Evolutionary conservation across 345 rosid genomes (phyloP).

Genomic region (Arabis alpina): DNA sequence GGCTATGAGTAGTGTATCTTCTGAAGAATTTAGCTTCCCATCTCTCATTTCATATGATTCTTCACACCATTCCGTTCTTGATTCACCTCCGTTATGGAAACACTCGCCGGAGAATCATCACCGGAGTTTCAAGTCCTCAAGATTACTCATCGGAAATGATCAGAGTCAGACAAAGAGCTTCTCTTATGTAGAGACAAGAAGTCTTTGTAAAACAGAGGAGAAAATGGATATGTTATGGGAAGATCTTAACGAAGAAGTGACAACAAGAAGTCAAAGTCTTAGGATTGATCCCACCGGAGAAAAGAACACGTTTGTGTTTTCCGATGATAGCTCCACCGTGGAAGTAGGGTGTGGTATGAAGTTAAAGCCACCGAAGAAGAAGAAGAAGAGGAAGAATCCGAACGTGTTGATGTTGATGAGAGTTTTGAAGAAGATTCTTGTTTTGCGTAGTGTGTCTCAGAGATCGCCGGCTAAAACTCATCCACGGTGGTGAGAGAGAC

Average conservation of each 20-base stretch:
- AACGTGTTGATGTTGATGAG: constrained; percentile 54
- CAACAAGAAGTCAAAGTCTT: constrained; percentile 31
- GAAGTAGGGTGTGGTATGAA: constrained; percentile 46
- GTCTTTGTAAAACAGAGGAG: constrained; percentile 47
- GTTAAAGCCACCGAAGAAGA: constrained; percentile 34
- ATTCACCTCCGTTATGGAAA: constrained; percentile 81
- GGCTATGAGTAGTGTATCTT: constrained; percentile 34
- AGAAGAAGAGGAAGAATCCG: constrained; percentile 33
- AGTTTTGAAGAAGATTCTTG: constrained; percentile 60
- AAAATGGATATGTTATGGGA: constrained; percentile 93
- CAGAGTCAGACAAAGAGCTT: constrained; percentile 43
- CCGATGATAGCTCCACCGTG: constrained; percentile 28
- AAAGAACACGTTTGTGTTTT: constrained; percentile 14
- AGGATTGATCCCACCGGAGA: constrained; percentile 10
- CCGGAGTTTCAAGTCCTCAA: constrained; percentile 10
- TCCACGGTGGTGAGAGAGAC: constrained; percentile 36
- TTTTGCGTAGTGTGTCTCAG: constrained; percentile 46
- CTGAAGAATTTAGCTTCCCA: constrained; percentile 82
- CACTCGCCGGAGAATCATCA: constrained; percentile 48
- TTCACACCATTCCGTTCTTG: constrained; percentile 39
- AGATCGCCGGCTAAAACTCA: constrained; percentile 45
- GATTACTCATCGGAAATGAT: constrained; percentile 18
- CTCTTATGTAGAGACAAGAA: constrained; percentile 42
- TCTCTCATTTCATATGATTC: constrained; percentile 37
- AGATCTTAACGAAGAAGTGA: constrained; percentile 70